These are phyloP conservation scores for Chrysoporthe austroafricana DNA, from an alignment of 2,329 filamentous ascomycete species.

Conservation along the genomic window DNA sequence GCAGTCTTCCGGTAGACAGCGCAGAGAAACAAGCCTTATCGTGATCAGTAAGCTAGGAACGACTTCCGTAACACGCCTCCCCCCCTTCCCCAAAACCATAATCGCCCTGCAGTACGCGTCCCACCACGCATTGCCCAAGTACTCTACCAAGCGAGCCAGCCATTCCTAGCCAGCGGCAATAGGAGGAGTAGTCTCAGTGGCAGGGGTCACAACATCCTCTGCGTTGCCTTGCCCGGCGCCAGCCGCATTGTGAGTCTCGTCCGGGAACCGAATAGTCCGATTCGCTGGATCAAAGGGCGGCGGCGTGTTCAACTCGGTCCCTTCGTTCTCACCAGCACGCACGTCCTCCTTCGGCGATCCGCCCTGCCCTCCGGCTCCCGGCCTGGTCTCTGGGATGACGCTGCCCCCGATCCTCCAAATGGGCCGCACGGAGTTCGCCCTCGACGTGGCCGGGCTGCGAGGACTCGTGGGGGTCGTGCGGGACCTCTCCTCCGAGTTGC, in stretches of 20 bases:
- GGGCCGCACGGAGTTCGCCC: constrained; percentile 33
- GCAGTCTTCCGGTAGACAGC: not conserved
- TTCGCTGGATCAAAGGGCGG: constrained; percentile 31
- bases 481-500: constrained; percentile 20
- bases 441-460: constrained; percentile 28
- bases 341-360: not conserved
- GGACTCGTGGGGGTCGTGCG: not conserved
- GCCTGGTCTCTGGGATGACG: constrained; percentile 35
- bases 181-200: not conserved
- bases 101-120: not conserved
- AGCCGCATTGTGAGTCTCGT: constrained; percentile 37
- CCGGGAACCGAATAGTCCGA: constrained; percentile 50
- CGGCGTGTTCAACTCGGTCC: not conserved
- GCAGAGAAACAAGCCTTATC: not conserved
- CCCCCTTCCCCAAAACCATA: not conserved
- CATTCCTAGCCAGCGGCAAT: not conserved
- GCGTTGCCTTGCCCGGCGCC: not conserved
- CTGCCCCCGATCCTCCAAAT: constrained; percentile 48
- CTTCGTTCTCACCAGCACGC: constrained; percentile 16
- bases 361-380: not conserved
- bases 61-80: not conserved
- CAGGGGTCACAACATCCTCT: not conserved
- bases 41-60: not conserved
- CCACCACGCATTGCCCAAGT: not conserved
- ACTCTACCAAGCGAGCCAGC: not conserved